These are phyloP conservation scores for Polychaeton citri DNA, from an alignment of 2,329 filamentous ascomycete genomes.

Conservation along the genomic window DNA sequence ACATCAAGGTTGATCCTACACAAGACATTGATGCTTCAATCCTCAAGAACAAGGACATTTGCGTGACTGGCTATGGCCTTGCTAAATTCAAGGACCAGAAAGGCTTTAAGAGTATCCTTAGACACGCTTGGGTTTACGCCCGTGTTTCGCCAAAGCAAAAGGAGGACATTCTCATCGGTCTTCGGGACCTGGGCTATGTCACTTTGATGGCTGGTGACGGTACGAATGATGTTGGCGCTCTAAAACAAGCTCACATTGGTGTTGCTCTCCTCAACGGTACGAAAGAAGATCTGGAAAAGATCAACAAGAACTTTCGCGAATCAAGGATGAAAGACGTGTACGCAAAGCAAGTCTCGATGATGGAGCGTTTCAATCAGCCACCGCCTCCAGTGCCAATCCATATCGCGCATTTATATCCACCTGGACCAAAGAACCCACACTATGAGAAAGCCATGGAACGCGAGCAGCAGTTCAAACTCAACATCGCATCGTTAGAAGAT, in stretches of 20 bases:
- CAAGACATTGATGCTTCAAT: slow-evolving; percentile 72
- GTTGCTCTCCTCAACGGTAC: slow-evolving; percentile 93
- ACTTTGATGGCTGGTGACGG: slow-evolving; percentile 98
- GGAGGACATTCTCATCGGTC: slow-evolving; percentile 90
- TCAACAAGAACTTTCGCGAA: slow-evolving; percentile 84
- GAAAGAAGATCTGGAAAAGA: slow-evolving; percentile 76
- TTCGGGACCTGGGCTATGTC: slow-evolving; percentile 94
- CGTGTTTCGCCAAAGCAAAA: slow-evolving; percentile 98
- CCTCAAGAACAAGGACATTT: slow-evolving; percentile 75
- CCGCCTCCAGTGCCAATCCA: slow-evolving; percentile 79
- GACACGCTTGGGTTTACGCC: slow-evolving; percentile 93
- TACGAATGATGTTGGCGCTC: slow-evolving; percentile 91
- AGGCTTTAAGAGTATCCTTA: slow-evolving; percentile 63
- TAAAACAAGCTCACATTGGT: slow-evolving; percentile 97
- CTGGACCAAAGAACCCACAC: slow-evolving; percentile 82
- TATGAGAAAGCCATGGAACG: slow-evolving; percentile 83
- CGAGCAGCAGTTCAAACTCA: slow-evolving; percentile 67
- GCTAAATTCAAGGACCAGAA: slow-evolving; percentile 73
- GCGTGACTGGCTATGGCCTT: slow-evolving; percentile 87
- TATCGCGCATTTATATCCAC: slow-evolving; percentile 89
- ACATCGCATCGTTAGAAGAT: slow-evolving; percentile 27
- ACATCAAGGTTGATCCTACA: slow-evolving; percentile 71
- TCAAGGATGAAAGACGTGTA: slow-evolving; percentile 98
- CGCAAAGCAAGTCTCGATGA: slow-evolving; percentile 84
- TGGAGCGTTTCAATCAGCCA: slow-evolving; percentile 91